Base-by-base conservation (phyloP, 1,284 basidiomycete genomes). In the Meripilus lineatus region DNA sequence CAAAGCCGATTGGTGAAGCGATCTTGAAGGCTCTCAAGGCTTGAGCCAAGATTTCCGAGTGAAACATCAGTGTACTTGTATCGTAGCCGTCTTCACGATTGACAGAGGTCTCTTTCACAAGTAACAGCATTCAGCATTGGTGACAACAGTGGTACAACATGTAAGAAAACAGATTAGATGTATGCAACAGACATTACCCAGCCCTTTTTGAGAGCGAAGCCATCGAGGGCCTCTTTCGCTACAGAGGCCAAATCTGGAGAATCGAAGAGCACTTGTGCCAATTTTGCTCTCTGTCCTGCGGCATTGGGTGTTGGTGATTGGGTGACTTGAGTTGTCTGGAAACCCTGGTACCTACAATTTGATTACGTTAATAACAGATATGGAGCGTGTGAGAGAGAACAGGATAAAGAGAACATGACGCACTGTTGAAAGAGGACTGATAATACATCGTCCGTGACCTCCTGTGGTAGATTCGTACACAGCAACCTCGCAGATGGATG, bases 341-440 rank as follows among this genome's bases (percentile, higher is more conserved):
- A 86, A 20, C 89, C 89, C 57, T 83, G 78, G 58, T 90, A 88
- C 60, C 88, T 83, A 57, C 32, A 25, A 42, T 28, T 33, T 42
- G 21, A 46, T 41, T 14, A 36, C 36, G 17, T 40, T 17, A 21
- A 2, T 25, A 15, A 23, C 21, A 14, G 13, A 3, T 15, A 30
- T 18, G 28, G 37, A 32, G 21, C 10, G 23, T 11, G 13, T 24
- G 26, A 15, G 3, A 33, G 30, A 43, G 25, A 20, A 20, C 8
- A 25, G 21, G 26, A 25, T 41, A 11, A 41, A 46, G 32, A 38
- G 18, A 40, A 41, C 21, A 40, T 30, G 2, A 76, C 89, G 45
- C 58, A 90, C 89, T 91, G 88, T 66, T 91, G 86, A 68, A 93
- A 92, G 15, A 93, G 66, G n/a, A 89, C 83, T 5, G 80, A 77